Base-by-base conservation (phyloP, 345 rosid species). In the Combretum micranthum region DNA sequence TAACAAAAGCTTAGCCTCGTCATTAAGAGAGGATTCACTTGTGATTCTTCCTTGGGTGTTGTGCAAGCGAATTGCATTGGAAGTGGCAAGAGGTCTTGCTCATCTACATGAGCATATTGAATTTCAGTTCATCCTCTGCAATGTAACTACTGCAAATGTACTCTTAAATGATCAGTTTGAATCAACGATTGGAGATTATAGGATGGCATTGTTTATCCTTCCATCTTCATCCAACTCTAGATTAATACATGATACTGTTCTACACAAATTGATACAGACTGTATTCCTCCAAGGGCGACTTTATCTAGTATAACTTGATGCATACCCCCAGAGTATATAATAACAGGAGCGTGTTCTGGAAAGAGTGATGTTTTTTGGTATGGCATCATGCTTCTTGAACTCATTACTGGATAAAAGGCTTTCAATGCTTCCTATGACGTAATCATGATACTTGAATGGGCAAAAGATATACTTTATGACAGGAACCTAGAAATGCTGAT, bases 281-380 rank as follows among this genome's bases (percentile, higher is more conserved):
- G 9, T 7, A 32, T 11, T 32, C 9, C 39, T 32, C 39, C 39
- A 32, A 7, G 10, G 6, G 39, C 39, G 5, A 7, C 39, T 32
- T 2, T 59, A 20, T 13, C 9, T 8, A 48, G 64, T 19, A 60
- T 55, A 3, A 0, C 0, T 0, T 42, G n/a, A 2, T 17, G 15
- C 0, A 20, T 32, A 15, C 13, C 63, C 50, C 47, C 46, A 4
- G 54, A 59, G 4, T 50, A 17, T 44, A 26, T 2, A 16, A 6
- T 3, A 13, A 13, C 18, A 16, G 47, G 47, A 11, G 25, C 8
- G 25, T 60, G 12, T 21, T 15, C 64, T 2, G 49, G 2, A 14
- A 61, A 42, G 64, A 52, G 20, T 22, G 55, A 61, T 43, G 64
- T 15, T 22, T 61, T 20, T 32, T 44, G 32, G 25, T 43, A 32